Percentiles rank a stretch among this genome's conserved stretches.
phyloP scores from a whole-genome alignment of 1,284 basidiomycete genomes.

The Ganoderma resinaceum region DNA sequence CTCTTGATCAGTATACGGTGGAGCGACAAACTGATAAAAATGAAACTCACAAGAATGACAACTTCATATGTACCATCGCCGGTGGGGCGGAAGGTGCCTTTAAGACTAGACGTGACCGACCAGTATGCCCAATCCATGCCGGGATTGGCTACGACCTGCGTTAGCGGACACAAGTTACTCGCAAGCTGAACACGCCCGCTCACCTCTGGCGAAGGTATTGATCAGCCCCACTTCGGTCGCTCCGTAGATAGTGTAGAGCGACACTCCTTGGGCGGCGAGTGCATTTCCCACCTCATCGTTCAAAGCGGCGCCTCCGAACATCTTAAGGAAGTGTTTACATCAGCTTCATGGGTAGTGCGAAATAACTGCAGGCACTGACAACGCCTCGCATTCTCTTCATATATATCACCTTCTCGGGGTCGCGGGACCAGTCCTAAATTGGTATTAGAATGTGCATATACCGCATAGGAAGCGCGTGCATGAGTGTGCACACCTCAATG shows the following conservation, averaged over 20 bases:
- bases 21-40: background rate
- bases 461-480: background rate
- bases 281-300: conserved; percentile 20
- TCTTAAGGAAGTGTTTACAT: background rate
- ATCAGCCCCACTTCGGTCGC: conserved; percentile 33
- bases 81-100: conserved; percentile 24
- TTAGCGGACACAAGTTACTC: background rate
- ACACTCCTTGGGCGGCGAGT: conserved; percentile 18
- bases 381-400: conserved; percentile 30
- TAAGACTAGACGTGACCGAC: conserved; percentile 8
- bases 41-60: conserved; percentile 23
- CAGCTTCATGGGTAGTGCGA: background rate
- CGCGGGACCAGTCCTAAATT: conserved; percentile 28
- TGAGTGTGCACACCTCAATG: conserved; percentile 34
- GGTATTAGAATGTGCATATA: background rate
- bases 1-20: background rate
- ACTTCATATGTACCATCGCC: conserved; percentile 32
- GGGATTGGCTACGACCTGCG: conserved; percentile 19
- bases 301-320: conserved; percentile 11
- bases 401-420: conserved; percentile 26
- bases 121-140: conserved; percentile 37
- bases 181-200: background rate
- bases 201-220: conserved; percentile 24
- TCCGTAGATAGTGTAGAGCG: conserved; percentile 16
- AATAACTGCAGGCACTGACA: conserved; percentile 14